Base-by-base conservation (phyloP, 2,329 filamentous ascomycete species). In the Calonectria crousiana region DNA sequence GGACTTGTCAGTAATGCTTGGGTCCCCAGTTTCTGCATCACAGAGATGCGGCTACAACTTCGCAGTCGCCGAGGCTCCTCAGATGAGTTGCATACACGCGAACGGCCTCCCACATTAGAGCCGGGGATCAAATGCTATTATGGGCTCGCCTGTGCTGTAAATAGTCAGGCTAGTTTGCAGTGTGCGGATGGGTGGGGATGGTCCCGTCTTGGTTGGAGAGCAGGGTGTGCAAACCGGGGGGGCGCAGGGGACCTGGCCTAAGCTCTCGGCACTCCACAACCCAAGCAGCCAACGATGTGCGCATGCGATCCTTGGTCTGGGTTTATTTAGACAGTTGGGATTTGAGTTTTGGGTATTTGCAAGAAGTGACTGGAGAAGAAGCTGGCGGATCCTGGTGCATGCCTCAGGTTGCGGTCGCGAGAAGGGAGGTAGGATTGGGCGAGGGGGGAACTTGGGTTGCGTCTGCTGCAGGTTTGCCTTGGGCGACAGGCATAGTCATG, bases 81-180 rank as follows among this genome's bases (percentile, higher is more conserved):
- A 47, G 70, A 64, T 72, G 65, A 72, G 70, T 66, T 51, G 71
- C 66, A 73, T 69, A 69, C 51, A 73, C 30, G 69, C 69, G 73
- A 75, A 75, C 73, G 73, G 73, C 73, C 73, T 75, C 73, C 73
- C 58, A 56, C 51, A 34, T 60, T 52, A 73, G 44, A 52, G 49
- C 56, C 58, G 44, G 73, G 65, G 47, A 62, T 66, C 62, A 58
- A 44, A 18, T 74, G 67, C 72, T 73, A 73, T 73, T 62, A 69
- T 69, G 67, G 71, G 72, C 67, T 67, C 44, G 47, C 41, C 51
- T 34, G 47, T 51, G 47, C 64, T 71, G 62, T 65, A 74, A 69
- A 69, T 53, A 53, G 67, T 69, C 60, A 32, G 41, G 71, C 71
- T 73, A 44, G 47, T 49, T 65, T 69, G 73, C 70, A 75, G 49